Evolutionary conservation across 805 yeast species (phyloP), one percentile per base, ranked within the genome.

Genomic region (Cyberlindnera petersonii): DNA sequence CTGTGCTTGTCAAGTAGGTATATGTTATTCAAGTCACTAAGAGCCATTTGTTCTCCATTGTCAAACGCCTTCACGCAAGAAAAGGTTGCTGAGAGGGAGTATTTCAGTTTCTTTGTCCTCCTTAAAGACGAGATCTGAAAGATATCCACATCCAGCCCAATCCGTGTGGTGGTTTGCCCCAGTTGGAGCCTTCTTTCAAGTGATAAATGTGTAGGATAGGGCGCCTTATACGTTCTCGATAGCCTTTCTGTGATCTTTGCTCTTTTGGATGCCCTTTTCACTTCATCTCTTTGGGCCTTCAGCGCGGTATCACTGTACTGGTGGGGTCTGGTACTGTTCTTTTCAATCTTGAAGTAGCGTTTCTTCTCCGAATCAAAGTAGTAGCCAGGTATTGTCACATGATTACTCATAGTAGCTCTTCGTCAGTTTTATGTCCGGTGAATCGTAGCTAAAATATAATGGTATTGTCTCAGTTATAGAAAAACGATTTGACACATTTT

Each of bases 311-410:
- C 32, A 17, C 34, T 45, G 31, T 54, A 54, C 23, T 37, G 33
- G 26, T 50, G 51, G 9, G 30, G 23, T 6, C 22, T 16, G 13
- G 39, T 17, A 7, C 46, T 15, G 26, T 39, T 53, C 31, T 40
- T 41, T 13, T 44, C 53, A 2, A 56, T 43, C 35, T 56, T 56
- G 44, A 56, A 56, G 35, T 56, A 56, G 10, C 47, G 52, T 21
- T 53, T 54, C 48, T 42, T 53, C 3, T 19, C 42, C 4, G 45
- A 37, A 30, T 56, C 59, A 33, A 40, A 56, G 35, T 41, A 50
- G 30, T 42, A 53, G 2, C 60, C 60, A 1, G 60, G 59, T 15
- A 55, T 53, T n/a, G 8, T 13, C 28, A n/a, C n/a, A n/a, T n/a
- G n/a, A n/a, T n/a, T n/a, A n/a, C n/a, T n/a, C n/a, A n/a, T n/a